Conservation (phyloP, 148 eudicot genomes). For the Vaccinium macrocarpon region DNA sequence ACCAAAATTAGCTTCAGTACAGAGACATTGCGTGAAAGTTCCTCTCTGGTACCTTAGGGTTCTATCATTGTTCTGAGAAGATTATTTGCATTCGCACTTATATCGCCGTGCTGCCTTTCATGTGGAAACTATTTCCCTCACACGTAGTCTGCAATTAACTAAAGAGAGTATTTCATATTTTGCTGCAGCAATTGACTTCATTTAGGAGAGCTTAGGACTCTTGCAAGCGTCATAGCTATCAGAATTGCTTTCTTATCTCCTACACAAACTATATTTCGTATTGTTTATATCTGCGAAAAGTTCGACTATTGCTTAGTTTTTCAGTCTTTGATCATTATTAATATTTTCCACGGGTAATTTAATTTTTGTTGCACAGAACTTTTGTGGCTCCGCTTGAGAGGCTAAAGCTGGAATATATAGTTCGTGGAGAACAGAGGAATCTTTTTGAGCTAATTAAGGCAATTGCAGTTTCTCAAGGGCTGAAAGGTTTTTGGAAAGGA, state of each 20-base stretch:
- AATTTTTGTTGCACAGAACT: slow-evolving; percentile 52
- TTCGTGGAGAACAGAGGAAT: slow-evolving; percentile 80
- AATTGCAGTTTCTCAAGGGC: slow-evolving; percentile 80
- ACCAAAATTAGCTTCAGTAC: not conserved
- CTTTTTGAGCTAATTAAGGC: slow-evolving; percentile 69
- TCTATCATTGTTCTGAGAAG: not conserved
- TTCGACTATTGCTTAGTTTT: not conserved
- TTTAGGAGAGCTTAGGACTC: not conserved
- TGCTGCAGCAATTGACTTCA: not conserved
- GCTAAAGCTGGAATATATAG: slow-evolving; percentile 90
- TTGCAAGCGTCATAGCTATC: not conserved
- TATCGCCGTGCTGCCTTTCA: not conserved
- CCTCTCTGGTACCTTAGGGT: not conserved
- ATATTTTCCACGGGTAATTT: not conserved
- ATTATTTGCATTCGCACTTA: not conserved
- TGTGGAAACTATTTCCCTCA: not conserved
- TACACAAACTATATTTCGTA: not conserved
- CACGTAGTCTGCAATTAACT: not conserved
- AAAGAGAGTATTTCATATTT: not conserved
- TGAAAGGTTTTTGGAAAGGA: slow-evolving; percentile 96
- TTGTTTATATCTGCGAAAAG: not conserved
- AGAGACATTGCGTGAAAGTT: not conserved
- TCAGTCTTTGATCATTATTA: not conserved
- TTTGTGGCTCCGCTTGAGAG: slow-evolving; percentile 98
- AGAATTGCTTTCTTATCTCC: not conserved